These are phyloP conservation scores for Saksenaea vasiformis DNA, from an alignment of 371 early-diverging fungal species.

Conservation along the genomic window DNA sequence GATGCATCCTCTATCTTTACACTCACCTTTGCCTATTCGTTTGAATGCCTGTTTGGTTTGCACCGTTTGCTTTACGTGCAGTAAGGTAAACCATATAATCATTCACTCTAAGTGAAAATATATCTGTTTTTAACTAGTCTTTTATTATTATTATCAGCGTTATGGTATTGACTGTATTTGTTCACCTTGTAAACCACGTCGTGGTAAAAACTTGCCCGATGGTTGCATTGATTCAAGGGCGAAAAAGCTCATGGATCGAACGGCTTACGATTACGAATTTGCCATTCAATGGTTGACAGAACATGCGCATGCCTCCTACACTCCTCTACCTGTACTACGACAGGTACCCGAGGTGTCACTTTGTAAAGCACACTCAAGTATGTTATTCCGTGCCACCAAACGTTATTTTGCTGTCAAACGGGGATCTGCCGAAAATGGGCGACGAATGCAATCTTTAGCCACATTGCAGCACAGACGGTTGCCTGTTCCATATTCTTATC, in stretches of 20 bases:
- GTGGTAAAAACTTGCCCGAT: slow-evolving; percentile 37
- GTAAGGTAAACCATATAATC: slow-evolving; percentile 3
- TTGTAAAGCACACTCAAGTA: slow-evolving; percentile 39
- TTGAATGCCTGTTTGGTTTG: slow-evolving; percentile 11
- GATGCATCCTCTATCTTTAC: slow-evolving; percentile 2
- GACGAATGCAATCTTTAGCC: not conserved
- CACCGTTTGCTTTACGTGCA: slow-evolving; percentile 11
- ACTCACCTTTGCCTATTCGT: slow-evolving; percentile 7
- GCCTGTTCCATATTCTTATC: not conserved
- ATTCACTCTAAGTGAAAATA: not conserved
- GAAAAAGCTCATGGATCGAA: slow-evolving; percentile 25
- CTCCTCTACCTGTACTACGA: not conserved
- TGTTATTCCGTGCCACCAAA: slow-evolving; percentile 41
- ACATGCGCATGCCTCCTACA: slow-evolving; percentile 23
- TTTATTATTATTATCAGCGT: slow-evolving; percentile 15
- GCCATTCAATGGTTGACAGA: slow-evolving; percentile 32
- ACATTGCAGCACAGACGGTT: not conserved
- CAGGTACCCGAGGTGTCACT: slow-evolving; percentile 34
- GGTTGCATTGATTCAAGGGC: slow-evolving; percentile 37
- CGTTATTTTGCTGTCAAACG: slow-evolving; percentile 11
- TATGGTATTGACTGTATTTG: slow-evolving; percentile 34
- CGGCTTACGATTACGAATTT: slow-evolving; percentile 34
- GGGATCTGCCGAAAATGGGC: not conserved
- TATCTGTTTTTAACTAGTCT: not conserved
- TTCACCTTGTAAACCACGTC: slow-evolving; percentile 29